A percentile compares a stretch with the other conserved stretches of the same genome.
Conservation (phyloP, 139 green algal species). For the Coccomyxa sp. region DNA sequence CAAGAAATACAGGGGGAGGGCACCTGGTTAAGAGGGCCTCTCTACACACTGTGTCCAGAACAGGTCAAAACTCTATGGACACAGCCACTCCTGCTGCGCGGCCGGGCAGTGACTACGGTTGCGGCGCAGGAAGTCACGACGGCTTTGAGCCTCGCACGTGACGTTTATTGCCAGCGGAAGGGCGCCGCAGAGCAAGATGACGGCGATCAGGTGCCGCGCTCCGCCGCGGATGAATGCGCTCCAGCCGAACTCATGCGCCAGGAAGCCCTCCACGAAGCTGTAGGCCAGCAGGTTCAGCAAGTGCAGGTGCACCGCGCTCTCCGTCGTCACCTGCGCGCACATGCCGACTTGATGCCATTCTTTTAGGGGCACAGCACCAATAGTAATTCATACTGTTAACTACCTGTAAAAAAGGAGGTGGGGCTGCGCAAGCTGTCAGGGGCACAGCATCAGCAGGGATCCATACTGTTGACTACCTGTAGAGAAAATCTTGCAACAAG, state of each 20-base stretch:
- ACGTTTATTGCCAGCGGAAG: not conserved
- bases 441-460: not conserved
- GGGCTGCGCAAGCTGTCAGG: not conserved
- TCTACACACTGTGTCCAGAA: no score
- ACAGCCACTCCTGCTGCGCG: no score
- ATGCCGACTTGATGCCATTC: not conserved
- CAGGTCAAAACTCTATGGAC: no score
- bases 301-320: not conserved
- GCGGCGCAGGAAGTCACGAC: not conserved
- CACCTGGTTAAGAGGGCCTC: no score
- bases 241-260: not conserved
- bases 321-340: not conserved
- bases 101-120: no score
- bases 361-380: not conserved
- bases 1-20: no score
- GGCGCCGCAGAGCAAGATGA: not conserved
- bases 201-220: not conserved
- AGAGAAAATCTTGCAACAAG: no score
- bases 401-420: not conserved
- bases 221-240: not conserved
- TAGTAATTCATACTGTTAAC: not conserved
- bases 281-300: not conserved
- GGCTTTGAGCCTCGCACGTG: not conserved
- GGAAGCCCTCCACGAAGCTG: not conserved
- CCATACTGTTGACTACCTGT: not conserved